Evolutionary conservation across 345 rosid genomes (phyloP), one percentile per base, ranked within the genome.

Genomic region (Sisymbrium altissimum): DNA sequence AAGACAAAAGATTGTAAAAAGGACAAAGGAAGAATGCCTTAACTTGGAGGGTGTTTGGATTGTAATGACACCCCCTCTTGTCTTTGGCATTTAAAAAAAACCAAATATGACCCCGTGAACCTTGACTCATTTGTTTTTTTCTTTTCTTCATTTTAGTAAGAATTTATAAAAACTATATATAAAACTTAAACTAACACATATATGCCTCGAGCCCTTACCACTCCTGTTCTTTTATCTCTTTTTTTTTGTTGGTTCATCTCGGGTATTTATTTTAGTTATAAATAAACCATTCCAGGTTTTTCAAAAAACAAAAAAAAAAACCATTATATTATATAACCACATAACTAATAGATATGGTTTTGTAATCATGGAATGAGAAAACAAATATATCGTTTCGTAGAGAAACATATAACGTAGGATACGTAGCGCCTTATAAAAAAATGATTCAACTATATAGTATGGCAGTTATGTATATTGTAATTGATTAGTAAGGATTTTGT

Each of bases 91-190:
- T 21, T 44, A 3, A 70, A 70, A 59, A 15, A 23, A 23, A 23
- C 41, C 29, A 60, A 61, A 27, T 33, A 49, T 18, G 69, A 61
- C 38, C 62, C 68, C 76, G 75, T 71, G 75, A 71, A 29, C 25
- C 57, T 13, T 32, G 61, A 59, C 50, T 36, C 40, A 18, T 40
- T 1, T 23, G 1, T 23, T 23, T 23, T 23, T 23, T 70, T n/a
- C n/a, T n/a, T n/a, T n/a, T n/a, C n/a, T n/a, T n/a, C n/a, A n/a
- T n/a, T 29, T 46, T 63, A 19, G 13, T 35, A 40, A 52, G 17
- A 35, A 17, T 13, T 54, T 19, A 57, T 13, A 29, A 32, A 68
- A 54, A 17, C 19, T 68, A 11, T 17, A 21, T n/a, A n/a, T n/a
- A 15, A 45, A 15, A 18, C 14, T 23, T 10, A 17, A 8, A 45